Evolutionary conservation across 2,329 filamentous ascomycete species (phyloP).

Genomic region (Didymella arachidicola): DNA sequence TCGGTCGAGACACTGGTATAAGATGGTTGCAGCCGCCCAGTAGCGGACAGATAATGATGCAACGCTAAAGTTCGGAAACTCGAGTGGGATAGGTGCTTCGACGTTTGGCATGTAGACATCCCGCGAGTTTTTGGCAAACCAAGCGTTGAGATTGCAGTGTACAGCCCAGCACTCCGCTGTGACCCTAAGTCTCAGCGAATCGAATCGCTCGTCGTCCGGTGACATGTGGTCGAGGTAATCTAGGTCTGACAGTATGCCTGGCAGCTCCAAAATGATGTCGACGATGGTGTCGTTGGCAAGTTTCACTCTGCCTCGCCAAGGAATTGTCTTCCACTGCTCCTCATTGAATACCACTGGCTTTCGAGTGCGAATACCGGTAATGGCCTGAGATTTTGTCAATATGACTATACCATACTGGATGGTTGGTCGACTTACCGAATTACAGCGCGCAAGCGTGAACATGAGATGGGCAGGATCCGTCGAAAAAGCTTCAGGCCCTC

Average conservation of each 20-base stretch:
- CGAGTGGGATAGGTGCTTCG: constrained; percentile 22
- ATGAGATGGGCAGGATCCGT: constrained; percentile 29
- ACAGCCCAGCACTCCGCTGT: constrained; percentile 30
- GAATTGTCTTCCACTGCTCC: constrained; percentile 47
- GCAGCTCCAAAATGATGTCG: constrained; percentile 45
- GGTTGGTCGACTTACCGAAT: not conserved
- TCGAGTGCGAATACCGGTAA: constrained; percentile 47
- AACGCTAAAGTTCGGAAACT: constrained; percentile 26
- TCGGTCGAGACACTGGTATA: constrained; percentile 34
- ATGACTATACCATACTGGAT: not conserved
- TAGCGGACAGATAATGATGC: constrained; percentile 35
- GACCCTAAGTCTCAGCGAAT: constrained; percentile 16
- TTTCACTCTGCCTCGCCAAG: constrained; percentile 45
- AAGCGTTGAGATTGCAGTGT: constrained; percentile 31
- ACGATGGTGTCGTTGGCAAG: constrained; percentile 46
- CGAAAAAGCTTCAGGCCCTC: constrained; percentile 30
- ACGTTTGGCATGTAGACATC: constrained; percentile 25
- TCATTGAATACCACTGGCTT: constrained; percentile 42
- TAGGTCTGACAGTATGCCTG: constrained; percentile 41
- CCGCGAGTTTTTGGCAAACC: constrained; percentile 24
- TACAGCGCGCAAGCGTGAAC: constrained; percentile 35
- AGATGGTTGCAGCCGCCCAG: constrained; percentile 34
- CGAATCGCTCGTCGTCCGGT: constrained; percentile 5
- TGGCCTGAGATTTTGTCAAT: constrained; percentile 23
- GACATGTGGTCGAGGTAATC: constrained; percentile 28